A percentile compares a stretch with the other conserved stretches of the same genome.
Conservation (phyloP, 768 basidiomycete genomes). For the Tylopilus balloui region DNA sequence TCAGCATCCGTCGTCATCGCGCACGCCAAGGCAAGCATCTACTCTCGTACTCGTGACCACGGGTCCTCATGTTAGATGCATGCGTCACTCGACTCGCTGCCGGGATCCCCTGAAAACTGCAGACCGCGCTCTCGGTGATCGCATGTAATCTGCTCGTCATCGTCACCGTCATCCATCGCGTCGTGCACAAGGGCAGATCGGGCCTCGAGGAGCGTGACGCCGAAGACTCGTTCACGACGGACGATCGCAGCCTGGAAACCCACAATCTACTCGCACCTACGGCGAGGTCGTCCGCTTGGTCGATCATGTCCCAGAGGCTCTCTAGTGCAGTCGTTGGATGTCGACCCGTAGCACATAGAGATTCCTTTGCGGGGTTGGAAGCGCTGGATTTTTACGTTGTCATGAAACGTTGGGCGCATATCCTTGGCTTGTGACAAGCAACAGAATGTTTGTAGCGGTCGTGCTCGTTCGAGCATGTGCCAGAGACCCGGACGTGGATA, state of each 20-base stretch:
- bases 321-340: not conserved
- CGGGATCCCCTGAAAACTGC: not conserved
- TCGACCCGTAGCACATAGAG: too few relatives aligned
- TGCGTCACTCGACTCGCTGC: too few relatives aligned
- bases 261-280: too few relatives aligned
- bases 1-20: not conserved
- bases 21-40: constrained; percentile 3
- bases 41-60: not conserved
- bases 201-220: not conserved
- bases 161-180: not conserved
- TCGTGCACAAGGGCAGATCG: not conserved
- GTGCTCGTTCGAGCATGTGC: not conserved
- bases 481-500: too few relatives aligned
- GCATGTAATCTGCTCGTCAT: not conserved
- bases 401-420: too few relatives aligned
- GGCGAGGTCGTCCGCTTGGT: not conserved
- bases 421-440: too few relatives aligned
- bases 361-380: too few relatives aligned
- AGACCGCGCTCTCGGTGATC: not conserved
- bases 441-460: not conserved
- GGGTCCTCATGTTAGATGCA: too few relatives aligned
- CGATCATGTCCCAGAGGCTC: not conserved
- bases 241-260: not conserved
- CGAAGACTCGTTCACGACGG: not conserved
- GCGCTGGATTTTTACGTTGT: too few relatives aligned